Evolutionary conservation across 2,329 filamentous ascomycete species (phyloP).

Genomic region (Alternaria metachromatica): DNA sequence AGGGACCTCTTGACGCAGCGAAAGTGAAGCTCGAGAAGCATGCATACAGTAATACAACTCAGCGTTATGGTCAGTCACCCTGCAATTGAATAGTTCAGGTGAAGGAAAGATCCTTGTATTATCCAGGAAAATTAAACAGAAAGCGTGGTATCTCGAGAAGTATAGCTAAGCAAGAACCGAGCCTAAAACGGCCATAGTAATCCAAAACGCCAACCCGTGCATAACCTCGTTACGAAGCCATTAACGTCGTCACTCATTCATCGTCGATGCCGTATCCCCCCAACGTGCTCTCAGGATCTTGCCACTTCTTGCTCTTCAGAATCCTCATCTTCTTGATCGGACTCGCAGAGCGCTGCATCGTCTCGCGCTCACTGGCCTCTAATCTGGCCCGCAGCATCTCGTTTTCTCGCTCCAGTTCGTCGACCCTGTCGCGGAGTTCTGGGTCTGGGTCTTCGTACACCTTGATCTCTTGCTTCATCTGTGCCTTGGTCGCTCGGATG

Average conservation of each 20-base stretch:
- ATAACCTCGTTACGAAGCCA: constrained; percentile 2
- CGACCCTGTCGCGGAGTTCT: constrained; percentile 45
- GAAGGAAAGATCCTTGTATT: not conserved
- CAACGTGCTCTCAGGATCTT: constrained; percentile 40
- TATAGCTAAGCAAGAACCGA: not conserved
- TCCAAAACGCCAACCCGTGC: constrained; percentile 8
- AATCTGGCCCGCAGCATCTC: constrained; percentile 47
- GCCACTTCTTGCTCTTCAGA: constrained; percentile 58
- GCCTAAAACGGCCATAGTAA: not conserved
- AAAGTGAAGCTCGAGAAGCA: not conserved
- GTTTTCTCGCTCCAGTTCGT: constrained; percentile 56
- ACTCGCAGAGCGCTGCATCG: constrained; percentile 46
- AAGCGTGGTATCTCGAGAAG: constrained; percentile 14
- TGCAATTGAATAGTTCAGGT: not conserved
- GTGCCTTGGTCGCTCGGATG: constrained; percentile 59
- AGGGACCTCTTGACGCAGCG: not conserved
- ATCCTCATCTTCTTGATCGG: constrained; percentile 59
- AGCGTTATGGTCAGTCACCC: not conserved
- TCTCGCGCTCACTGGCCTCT: constrained; percentile 51
- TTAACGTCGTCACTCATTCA: constrained; percentile 13
- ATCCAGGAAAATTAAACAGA: not conserved
- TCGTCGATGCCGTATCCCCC: constrained; percentile 25
- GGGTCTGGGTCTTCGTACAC: constrained; percentile 53
- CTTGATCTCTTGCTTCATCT: constrained; percentile 48
- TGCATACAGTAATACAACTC: not conserved